Percentiles rank a stretch among this genome's conserved stretches.
Evolutionary conservation across 164 flowering plant species (phyloP).

Genomic region (Euptelea pleiosperma): DNA sequence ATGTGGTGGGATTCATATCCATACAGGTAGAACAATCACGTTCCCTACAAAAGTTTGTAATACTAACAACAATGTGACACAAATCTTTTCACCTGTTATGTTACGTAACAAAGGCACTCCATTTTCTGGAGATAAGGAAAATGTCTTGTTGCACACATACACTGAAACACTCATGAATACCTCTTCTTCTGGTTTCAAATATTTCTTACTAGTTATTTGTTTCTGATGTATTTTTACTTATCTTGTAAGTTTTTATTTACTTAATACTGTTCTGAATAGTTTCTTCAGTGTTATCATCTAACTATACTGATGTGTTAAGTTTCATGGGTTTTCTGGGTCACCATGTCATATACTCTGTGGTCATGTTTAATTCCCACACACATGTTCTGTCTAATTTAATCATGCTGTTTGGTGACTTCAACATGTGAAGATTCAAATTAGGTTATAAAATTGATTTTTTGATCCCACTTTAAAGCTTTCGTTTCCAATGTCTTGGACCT

Average conservation of each 20-base stretch:
- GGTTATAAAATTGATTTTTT: too few species aligned
- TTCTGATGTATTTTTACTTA: too few species aligned
- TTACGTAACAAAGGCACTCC: too few species aligned
- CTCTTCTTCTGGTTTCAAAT: too few species aligned
- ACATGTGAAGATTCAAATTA: not conserved
- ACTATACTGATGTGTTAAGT: too few species aligned
- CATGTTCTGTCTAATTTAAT: not conserved
- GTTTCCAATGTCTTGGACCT: slow-evolving; percentile 12
- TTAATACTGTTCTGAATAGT: not conserved
- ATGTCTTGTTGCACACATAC: too few species aligned
- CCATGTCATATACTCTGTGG: not conserved
- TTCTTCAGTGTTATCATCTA: too few species aligned
- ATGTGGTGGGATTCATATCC: slow-evolving; percentile 99
- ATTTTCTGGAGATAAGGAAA: too few species aligned
- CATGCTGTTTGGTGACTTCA: not conserved
- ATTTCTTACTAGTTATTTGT: too few species aligned
- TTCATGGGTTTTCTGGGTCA: too few species aligned
- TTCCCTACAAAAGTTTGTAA: not conserved
- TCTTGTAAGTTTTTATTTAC: not conserved
- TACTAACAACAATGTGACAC: not conserved
- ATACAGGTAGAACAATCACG: slow-evolving; percentile 60
- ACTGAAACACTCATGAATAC: too few species aligned
- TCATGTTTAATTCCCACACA: too few species aligned
- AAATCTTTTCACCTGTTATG: not conserved
- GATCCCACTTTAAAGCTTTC: not conserved